Percentiles rank a stretch among this genome's conserved stretches.
Conservation (phyloP, 306 rosid species). For the Medicago ruthenica region DNA sequence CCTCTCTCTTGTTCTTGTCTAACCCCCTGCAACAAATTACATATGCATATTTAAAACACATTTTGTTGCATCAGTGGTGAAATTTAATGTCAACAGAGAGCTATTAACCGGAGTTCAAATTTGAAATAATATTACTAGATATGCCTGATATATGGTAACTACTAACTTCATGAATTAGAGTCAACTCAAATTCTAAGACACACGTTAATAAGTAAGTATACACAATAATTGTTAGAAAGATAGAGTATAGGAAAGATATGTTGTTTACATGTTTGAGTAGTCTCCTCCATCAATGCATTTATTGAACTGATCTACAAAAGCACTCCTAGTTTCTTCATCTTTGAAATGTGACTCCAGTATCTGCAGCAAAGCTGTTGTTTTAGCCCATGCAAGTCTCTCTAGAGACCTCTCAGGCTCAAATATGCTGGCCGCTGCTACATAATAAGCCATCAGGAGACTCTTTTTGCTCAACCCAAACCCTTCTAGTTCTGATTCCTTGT, state of each 20-base stretch:
- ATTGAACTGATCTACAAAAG: constrained; percentile 55
- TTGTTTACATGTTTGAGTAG: constrained; percentile 33
- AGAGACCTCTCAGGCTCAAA: constrained; percentile 72
- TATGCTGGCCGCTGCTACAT: constrained; percentile 66
- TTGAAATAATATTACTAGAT: not conserved
- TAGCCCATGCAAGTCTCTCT: constrained; percentile 81
- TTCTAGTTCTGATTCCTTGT: constrained; percentile 55
- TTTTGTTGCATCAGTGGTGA: not conserved
- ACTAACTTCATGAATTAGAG: no score
- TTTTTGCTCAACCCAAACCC: constrained; percentile 64
- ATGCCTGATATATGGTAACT: no score
- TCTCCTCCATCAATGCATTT: constrained; percentile 25
- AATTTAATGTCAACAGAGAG: not conserved
- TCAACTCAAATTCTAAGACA: no score
- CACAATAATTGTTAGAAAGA: no score
- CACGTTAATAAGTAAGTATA: no score
- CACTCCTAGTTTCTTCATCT: constrained; percentile 43
- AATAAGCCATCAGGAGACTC: constrained; percentile 61
- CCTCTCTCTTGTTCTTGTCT: constrained; percentile 43
- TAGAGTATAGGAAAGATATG: not conserved
- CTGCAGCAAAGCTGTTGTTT: constrained; percentile 55
- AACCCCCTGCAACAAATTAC: constrained; percentile 51
- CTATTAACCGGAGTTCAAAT: not conserved
- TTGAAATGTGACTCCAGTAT: constrained; percentile 50
- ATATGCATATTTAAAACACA: constrained; percentile 9